Conservation (phyloP, 2,329 filamentous ascomycete genomes). For the Penicillium oxalicum region DNA sequence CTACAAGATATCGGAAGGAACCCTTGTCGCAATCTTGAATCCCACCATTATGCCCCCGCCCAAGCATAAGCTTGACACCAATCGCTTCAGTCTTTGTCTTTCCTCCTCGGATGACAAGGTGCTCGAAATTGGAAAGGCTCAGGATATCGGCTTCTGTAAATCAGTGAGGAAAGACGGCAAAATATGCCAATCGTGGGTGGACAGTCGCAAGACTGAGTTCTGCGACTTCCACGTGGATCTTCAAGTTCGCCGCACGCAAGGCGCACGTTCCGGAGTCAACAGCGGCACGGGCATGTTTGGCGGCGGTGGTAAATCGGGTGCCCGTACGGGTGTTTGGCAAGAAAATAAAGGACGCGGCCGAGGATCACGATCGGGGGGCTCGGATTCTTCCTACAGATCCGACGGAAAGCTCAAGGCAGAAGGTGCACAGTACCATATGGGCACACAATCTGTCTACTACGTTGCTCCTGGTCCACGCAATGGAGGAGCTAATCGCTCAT, state of each 20-base stretch:
- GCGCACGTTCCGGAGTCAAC: slow-evolving; percentile 72
- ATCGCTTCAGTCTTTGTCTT: slow-evolving; percentile 78
- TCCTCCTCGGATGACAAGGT: slow-evolving; percentile 82
- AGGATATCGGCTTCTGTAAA: slow-evolving; percentile 86
- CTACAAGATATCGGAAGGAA: slow-evolving; percentile 91
- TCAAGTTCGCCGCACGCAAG: slow-evolving; percentile 64
- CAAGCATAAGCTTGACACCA: slow-evolving; percentile 66
- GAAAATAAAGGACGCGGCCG: slow-evolving; percentile 2
- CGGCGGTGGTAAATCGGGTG: slow-evolving; percentile 31
- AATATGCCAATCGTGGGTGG: slow-evolving; percentile 76
- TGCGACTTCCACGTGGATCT: slow-evolving; percentile 91
- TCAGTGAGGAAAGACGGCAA: slow-evolving; percentile 77
- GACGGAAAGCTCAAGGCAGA: slow-evolving; percentile 29
- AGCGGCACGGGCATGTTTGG: slow-evolving; percentile 53
- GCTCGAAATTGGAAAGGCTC: slow-evolving; percentile 76
- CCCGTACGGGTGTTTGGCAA: slow-evolving; percentile 40
- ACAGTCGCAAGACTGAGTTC: slow-evolving; percentile 78
- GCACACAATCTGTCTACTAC: slow-evolving; percentile 42
- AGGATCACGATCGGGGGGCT: background rate
- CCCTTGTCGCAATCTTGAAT: slow-evolving; percentile 85
- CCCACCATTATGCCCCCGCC: slow-evolving; percentile 85
- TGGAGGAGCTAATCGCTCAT: slow-evolving; percentile 10
- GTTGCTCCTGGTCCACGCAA: slow-evolving; percentile 33
- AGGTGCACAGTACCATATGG: slow-evolving; percentile 36
- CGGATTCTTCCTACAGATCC: background rate